Conservation (phyloP, 2,329 filamentous ascomycete species). For the Cercospora sp. region DNA sequence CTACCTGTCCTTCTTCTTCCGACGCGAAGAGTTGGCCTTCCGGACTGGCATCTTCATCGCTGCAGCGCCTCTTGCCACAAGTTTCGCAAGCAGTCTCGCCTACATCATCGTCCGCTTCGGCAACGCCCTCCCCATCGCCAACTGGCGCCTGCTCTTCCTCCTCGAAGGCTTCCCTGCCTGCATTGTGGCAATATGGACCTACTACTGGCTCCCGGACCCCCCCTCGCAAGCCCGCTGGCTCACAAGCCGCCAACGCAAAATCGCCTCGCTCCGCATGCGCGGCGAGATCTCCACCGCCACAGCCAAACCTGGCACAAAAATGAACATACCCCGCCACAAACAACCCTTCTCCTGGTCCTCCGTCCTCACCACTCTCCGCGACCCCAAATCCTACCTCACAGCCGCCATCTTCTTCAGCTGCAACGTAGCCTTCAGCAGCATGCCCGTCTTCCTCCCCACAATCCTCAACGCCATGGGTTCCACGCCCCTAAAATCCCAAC, state of each 20-base stretch:
- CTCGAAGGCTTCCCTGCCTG: slow-evolving; percentile 84
- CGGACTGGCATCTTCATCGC: slow-evolving; percentile 85
- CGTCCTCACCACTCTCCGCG: slow-evolving; percentile 59
- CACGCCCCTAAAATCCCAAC: slow-evolving; percentile 70
- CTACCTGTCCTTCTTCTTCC: slow-evolving; percentile 65
- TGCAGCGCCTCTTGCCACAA: slow-evolving; percentile 62
- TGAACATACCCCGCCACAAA: slow-evolving; percentile 28
- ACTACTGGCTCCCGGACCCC: slow-evolving; percentile 73
- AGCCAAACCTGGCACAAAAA: slow-evolving; percentile 10
- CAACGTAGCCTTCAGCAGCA: slow-evolving; percentile 84
- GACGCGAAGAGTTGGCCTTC: slow-evolving; percentile 73
- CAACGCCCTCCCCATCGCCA: slow-evolving; percentile 64
- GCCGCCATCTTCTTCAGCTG: slow-evolving; percentile 82
- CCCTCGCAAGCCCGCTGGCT: slow-evolving; percentile 55
- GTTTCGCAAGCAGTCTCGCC: slow-evolving; percentile 75
- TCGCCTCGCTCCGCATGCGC: slow-evolving; percentile 69
- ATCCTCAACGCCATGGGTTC: slow-evolving; percentile 64
- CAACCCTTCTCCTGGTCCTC: slow-evolving; percentile 51
- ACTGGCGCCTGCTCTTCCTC: slow-evolving; percentile 84
- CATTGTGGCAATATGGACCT: slow-evolving; percentile 71
- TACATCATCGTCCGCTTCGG: slow-evolving; percentile 74
- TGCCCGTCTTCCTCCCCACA: slow-evolving; percentile 84
- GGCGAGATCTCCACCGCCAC: slow-evolving; percentile 40
- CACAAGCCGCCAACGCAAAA: slow-evolving; percentile 53
- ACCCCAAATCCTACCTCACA: slow-evolving; percentile 73